Evolutionary conservation across 257 asterid genomes (phyloP).

Genomic region (Datura wrightii): DNA sequence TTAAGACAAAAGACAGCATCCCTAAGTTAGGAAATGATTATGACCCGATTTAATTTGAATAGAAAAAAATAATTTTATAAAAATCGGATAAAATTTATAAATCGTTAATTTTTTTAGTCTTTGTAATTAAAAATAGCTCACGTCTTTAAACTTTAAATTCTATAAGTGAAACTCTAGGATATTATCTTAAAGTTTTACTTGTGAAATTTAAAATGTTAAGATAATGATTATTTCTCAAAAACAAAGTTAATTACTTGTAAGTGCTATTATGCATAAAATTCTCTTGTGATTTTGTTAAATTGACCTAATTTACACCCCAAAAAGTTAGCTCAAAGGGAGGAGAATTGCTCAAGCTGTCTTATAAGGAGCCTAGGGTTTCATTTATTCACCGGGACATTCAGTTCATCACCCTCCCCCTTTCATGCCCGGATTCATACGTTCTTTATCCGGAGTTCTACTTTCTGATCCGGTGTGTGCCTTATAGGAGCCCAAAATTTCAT

Average conservation of each 20-base stretch:
- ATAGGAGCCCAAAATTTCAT: too few species aligned
- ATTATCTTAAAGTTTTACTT: background rate
- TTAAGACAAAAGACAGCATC: background rate
- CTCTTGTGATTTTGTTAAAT: background rate
- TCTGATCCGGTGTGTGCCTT: too few species aligned
- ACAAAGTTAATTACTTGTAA: background rate
- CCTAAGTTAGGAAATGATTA: background rate
- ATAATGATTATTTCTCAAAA: background rate
- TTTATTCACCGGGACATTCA: too few species aligned
- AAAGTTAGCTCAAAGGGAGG: too few species aligned
- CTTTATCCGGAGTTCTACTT: too few species aligned
- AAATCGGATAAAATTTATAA: background rate
- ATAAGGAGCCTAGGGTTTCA: too few species aligned
- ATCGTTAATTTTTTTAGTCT: background rate
- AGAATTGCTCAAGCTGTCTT: too few species aligned
- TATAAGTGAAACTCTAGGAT: background rate
- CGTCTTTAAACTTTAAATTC: background rate
- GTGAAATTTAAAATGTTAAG: background rate
- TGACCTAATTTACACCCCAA: too few species aligned
- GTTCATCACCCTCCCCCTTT: too few species aligned
- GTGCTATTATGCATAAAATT: background rate
- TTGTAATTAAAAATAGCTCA: background rate
- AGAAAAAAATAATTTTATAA: background rate
- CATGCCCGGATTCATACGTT: too few species aligned
- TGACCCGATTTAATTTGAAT: background rate